A percentile compares a stretch with the other conserved stretches of the same genome.
Evolutionary conservation across 2,329 filamentous ascomycete genomes (phyloP).

Genomic region (Chaetomium olivaceum): DNA sequence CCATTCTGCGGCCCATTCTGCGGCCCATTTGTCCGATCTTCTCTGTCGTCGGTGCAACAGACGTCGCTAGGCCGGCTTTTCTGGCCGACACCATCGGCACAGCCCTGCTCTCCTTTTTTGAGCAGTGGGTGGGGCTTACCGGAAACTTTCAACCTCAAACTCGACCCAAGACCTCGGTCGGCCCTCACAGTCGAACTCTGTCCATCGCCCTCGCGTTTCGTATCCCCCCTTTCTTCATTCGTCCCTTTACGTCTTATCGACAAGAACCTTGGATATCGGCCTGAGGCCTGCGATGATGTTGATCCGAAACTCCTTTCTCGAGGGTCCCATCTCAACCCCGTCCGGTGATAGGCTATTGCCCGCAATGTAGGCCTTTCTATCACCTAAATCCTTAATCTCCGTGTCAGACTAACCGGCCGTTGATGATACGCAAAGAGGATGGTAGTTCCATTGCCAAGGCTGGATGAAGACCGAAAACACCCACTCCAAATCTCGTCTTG

Average conservation of each 20-base stretch:
- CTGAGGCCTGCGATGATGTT: slow-evolving; percentile 1
- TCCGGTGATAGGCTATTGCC: background rate
- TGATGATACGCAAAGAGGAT: background rate
- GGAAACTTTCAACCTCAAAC: slow-evolving; percentile 8
- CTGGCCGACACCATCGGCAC: slow-evolving; percentile 21
- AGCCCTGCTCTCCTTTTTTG: slow-evolving; percentile 16
- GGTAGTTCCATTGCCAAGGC: background rate
- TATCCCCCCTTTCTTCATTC: background rate
- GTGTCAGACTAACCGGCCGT: background rate
- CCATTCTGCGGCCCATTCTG: slow-evolving; percentile 24
- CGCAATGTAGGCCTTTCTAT: background rate
- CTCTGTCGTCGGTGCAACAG: background rate
- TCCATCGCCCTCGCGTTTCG: background rate
- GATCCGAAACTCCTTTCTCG: background rate
- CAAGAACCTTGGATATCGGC: slow-evolving; percentile 11
- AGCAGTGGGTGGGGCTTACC: background rate
- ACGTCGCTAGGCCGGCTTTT: slow-evolving; percentile 17
- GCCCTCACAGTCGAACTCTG: background rate
- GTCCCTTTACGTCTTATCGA: slow-evolving; percentile 4
- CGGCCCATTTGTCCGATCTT: slow-evolving; percentile 12
- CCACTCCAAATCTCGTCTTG: background rate
- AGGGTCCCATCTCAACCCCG: too few species aligned
- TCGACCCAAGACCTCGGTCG: slow-evolving; percentile 10
- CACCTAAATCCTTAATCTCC: background rate
- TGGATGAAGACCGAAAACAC: too few species aligned